A percentile compares a stretch with the other conserved stretches of the same genome.
These are phyloP conservation scores for Porogramme epimiltina DNA, from an alignment of 1,284 basidiomycete genomes.

Conservation along the genomic window DNA sequence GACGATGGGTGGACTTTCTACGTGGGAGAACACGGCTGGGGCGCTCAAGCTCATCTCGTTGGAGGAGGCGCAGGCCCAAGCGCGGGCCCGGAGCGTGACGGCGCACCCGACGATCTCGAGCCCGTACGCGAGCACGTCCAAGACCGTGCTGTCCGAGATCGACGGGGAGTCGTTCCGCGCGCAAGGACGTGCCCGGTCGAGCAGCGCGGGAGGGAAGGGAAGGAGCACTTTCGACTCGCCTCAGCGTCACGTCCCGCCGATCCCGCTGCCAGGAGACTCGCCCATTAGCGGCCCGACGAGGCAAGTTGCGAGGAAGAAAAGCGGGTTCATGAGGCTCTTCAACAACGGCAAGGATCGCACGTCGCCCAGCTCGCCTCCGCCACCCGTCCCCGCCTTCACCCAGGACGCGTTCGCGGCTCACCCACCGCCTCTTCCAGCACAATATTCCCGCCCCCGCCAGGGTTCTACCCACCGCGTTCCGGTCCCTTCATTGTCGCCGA, in stretches of 20 bases:
- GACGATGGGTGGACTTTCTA: conserved; percentile 35
- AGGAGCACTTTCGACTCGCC: conserved; percentile 45
- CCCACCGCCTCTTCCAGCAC: conserved; percentile 7
- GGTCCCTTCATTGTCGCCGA: conserved; percentile 40
- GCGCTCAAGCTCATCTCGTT: conserved; percentile 69
- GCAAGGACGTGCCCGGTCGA: conserved; percentile 45
- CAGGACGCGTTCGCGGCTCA: conserved; percentile 31
- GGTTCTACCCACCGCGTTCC: conserved; percentile 41
- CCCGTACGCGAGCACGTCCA: conserved; percentile 21
- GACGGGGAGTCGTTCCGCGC: conserved; percentile 12
- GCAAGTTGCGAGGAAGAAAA: conserved; percentile 51
- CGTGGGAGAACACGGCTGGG: conserved; percentile 50
- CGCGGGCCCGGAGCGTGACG: conserved; percentile 52
- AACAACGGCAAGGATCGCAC: conserved; percentile 55
- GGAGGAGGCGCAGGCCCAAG: conserved; percentile 72
- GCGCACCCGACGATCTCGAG: conserved; percentile 35
- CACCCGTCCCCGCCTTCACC: conserved; percentile 55
- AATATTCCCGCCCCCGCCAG: conserved; percentile 20
- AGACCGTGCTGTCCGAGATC: conserved; percentile 9
- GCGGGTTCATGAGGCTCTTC: conserved; percentile 80
- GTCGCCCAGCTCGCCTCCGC: conserved; percentile 37
- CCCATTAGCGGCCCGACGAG: conserved; percentile 46
- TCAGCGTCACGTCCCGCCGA: conserved; percentile 27
- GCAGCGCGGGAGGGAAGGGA: conserved; percentile 57
- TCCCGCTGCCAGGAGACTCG: conserved; percentile 37